Conservation (phyloP, 2,329 filamentous ascomycete species). For the Nemania diffusa region DNA sequence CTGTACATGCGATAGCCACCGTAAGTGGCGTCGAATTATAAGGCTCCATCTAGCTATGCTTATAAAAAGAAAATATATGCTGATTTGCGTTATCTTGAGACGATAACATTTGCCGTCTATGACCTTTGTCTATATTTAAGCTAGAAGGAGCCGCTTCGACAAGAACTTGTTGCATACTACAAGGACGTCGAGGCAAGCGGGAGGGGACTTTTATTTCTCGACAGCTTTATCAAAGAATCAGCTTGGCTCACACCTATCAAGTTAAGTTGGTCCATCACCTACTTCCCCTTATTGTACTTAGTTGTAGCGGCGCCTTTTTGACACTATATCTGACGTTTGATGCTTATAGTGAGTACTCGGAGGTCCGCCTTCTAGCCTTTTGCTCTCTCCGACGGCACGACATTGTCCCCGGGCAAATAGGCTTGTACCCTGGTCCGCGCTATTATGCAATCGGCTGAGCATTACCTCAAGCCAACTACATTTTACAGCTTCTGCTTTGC, state of each 20-base stretch:
- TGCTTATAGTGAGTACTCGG: conserved; percentile 34
- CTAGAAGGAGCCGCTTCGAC: conserved; percentile 31
- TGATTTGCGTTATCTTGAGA: too few relatives aligned
- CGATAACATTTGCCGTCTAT: conserved; percentile 33
- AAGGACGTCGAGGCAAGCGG: conserved; percentile 16
- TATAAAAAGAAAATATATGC: too few relatives aligned
- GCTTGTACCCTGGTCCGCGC: conserved; percentile 24
- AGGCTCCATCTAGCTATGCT: neutral
- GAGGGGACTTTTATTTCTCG: conserved; percentile 36
- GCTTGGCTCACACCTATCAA: conserved; percentile 41
- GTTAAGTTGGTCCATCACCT: conserved; percentile 10
- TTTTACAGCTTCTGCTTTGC: conserved; percentile 35
- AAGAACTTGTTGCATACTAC: conserved; percentile 17
- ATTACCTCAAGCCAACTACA: conserved; percentile 5
- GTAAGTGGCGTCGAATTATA: conserved; percentile 30
- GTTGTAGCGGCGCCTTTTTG: neutral
- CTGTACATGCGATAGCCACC: conserved; percentile 45
- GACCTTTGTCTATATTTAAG: conserved; percentile 40
- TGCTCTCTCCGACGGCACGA: conserved; percentile 27
- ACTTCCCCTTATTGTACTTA: neutral
- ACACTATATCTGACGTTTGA: too few relatives aligned
- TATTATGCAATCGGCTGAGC: conserved; percentile 13
- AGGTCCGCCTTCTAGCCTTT: conserved; percentile 25
- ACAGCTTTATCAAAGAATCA: conserved; percentile 47
- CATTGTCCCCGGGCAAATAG: conserved; percentile 28